These are phyloP conservation scores for Cladosporium oxysporum DNA, from an alignment of 2,329 filamentous ascomycete species.

Conservation along the genomic window DNA sequence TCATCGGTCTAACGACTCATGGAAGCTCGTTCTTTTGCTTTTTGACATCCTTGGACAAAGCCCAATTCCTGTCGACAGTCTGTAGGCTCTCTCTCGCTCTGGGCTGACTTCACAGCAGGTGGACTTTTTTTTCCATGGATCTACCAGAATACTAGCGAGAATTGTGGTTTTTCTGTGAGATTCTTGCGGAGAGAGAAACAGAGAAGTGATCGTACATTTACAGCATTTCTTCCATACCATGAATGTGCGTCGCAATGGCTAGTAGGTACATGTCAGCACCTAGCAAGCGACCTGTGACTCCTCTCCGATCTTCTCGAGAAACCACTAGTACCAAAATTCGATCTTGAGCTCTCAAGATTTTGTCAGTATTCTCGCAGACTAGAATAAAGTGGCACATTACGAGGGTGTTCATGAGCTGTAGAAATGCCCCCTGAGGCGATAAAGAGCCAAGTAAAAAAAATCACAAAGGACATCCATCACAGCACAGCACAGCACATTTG, in stretches of 20 bases:
- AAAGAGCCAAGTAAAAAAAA: background rate
- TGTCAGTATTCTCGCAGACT: no score
- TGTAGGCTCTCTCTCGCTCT: no score
- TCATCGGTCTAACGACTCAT: slow-evolving; percentile 11
- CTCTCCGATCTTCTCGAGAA: background rate
- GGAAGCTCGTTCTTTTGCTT: background rate
- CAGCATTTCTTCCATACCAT: background rate
- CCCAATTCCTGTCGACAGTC: no score
- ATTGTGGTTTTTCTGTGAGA: no score
- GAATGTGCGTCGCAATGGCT: background rate
- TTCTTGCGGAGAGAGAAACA: background rate
- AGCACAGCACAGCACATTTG: background rate
- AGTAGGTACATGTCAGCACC: no score
- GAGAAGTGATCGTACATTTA: background rate
- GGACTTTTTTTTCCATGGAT: background rate
- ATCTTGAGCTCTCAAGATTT: no score
- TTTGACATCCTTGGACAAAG: background rate
- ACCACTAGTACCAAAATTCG: no score
- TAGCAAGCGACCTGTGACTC: background rate
- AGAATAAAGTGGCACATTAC: no score
- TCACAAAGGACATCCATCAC: background rate
- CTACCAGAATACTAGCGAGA: background rate
- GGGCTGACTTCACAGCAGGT: background rate
- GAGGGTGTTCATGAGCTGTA: background rate
- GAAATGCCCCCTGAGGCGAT: background rate